Conservation (phyloP, 129 eudicot species). For the Pittosporum tobira region DNA sequence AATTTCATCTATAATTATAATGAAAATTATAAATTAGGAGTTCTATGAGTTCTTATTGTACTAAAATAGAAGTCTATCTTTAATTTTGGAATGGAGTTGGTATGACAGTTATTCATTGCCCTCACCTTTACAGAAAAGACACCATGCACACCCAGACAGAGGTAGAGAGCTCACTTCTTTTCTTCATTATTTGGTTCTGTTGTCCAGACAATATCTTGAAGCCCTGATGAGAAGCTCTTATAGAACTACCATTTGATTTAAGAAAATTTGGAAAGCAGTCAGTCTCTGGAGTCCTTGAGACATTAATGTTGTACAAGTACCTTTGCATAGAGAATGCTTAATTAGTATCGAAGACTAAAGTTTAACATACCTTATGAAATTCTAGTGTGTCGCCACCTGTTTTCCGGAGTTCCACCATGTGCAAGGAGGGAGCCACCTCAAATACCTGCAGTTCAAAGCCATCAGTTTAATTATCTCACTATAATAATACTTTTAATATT, state of each 20-base stretch:
- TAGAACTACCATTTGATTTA: constrained; percentile 50
- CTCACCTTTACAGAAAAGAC: too few species aligned
- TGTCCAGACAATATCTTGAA: constrained; percentile 77
- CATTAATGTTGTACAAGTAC: neutral
- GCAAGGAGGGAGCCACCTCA: constrained; percentile 88
- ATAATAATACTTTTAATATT: neutral
- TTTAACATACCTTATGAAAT: constrained; percentile 61
- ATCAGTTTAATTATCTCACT: neutral
- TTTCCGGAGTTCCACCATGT: constrained; percentile 89
- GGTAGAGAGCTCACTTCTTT: constrained; percentile 28
- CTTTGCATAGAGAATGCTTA: neutral
- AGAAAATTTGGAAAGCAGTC: neutral
- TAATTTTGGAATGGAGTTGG: too few species aligned
- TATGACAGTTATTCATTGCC: too few species aligned
- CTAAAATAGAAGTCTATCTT: too few species aligned
- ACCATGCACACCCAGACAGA: neutral
- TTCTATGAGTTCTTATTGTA: too few species aligned
- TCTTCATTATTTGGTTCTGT: constrained; percentile 34
- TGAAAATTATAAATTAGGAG: too few species aligned
- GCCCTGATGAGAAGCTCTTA: constrained; percentile 67
- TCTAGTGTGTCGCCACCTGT: constrained; percentile 88
- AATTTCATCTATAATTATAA: too few species aligned
- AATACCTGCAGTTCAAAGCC: constrained; percentile 42
- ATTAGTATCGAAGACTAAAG: neutral
- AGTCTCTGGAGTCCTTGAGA: neutral